A percentile compares a stretch with the other conserved stretches of the same genome.
These are phyloP conservation scores for Ceratocystiopsis brevicomis DNA, from an alignment of 2,329 filamentous ascomycete species.

Conservation along the genomic window DNA sequence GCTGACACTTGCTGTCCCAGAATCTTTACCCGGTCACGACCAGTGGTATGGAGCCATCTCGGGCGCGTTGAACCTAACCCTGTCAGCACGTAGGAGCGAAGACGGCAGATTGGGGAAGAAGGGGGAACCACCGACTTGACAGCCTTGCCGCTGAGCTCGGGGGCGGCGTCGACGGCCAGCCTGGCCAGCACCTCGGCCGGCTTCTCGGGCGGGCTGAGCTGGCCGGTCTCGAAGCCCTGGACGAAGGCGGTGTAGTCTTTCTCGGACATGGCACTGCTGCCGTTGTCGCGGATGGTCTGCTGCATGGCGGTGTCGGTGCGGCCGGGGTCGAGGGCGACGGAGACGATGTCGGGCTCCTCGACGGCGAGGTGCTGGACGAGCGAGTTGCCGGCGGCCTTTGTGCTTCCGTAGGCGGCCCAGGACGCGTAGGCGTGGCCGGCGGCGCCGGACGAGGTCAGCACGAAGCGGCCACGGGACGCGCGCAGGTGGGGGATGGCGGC, in stretches of 20 bases:
- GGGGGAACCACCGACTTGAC: too few species aligned
- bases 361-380: constrained; percentile 50
- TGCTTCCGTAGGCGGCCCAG: constrained; percentile 68
- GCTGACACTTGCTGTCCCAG: not conserved
- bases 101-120: not conserved
- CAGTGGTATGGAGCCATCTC: constrained; percentile 28
- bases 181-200: constrained; percentile 74
- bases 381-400: constrained; percentile 72
- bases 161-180: constrained; percentile 45
- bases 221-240: constrained; percentile 48
- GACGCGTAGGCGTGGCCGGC: constrained; percentile 43
- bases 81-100: not conserved
- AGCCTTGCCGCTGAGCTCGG: constrained; percentile 48
- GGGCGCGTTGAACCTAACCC: constrained; percentile 31
- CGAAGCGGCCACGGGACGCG: constrained; percentile 46
- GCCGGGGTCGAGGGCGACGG: constrained; percentile 57
- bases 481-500: constrained; percentile 52
- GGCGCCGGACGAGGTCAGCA: constrained; percentile 69
- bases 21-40: not conserved
- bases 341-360: constrained; percentile 61
- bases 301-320: constrained; percentile 87
- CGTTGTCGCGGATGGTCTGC: constrained; percentile 50
- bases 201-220: constrained; percentile 61
- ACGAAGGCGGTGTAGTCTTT: constrained; percentile 49
- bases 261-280: constrained; percentile 28